Percentiles rank a stretch among this genome's conserved stretches.
phyloP scores from a whole-genome alignment of 2,329 filamentous ascomycete genomes.

The Leptodontidium sp. region DNA sequence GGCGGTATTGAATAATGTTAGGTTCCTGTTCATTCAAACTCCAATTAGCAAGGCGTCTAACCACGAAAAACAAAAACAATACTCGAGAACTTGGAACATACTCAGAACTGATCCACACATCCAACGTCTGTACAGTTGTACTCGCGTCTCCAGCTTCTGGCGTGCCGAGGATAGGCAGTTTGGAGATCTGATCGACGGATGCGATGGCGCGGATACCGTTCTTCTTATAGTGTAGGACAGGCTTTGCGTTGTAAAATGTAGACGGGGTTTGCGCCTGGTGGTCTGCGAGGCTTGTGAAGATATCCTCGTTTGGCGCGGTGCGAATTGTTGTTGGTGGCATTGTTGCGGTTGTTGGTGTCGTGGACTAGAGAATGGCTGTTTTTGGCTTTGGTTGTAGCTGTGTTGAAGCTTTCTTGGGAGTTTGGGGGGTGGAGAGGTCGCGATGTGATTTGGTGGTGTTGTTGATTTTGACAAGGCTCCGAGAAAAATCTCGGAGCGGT shows the following conservation, averaged over 20 bases:
- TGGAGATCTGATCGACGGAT: conserved; percentile 60
- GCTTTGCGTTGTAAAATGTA: conserved; percentile 75
- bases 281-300: conserved; percentile 71
- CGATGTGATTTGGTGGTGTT: not conserved
- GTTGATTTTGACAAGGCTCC: conserved; percentile 11
- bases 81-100: conserved; percentile 46
- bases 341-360: not conserved
- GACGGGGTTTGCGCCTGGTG: conserved; percentile 77
- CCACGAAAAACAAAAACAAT: not conserved
- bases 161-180: conserved; percentile 56
- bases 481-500: conserved; percentile 15
- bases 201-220: conserved; percentile 65
- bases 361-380: not conserved
- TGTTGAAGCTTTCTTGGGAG: not conserved
- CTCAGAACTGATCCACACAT: conserved; percentile 68
- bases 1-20: conserved; percentile 70
- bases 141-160: conserved; percentile 35
- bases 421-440: not conserved
- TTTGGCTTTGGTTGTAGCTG: not conserved
- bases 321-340: conserved; percentile 60
- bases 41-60: not conserved
- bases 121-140: conserved; percentile 50
- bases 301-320: conserved; percentile 61
- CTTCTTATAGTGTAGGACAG: conserved; percentile 73
- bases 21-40: conserved; percentile 51